Percentiles rank a stretch among this genome's conserved stretches.
phyloP scores from a whole-genome alignment of 441 rosid genomes.

The Adansonia rubrostipa region DNA sequence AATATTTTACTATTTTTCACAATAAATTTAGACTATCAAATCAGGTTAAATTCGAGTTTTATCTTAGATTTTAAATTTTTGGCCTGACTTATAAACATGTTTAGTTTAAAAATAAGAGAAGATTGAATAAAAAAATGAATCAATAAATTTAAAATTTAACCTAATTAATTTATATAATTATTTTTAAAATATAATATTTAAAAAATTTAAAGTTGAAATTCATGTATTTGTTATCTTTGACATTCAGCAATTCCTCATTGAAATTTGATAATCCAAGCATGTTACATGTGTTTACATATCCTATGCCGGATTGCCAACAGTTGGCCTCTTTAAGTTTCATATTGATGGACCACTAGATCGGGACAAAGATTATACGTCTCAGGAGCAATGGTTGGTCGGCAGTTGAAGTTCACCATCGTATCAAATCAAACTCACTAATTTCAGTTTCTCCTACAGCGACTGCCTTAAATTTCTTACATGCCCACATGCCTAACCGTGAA shows the following conservation, averaged over 20 bases:
- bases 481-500: background rate
- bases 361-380: background rate
- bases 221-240: too few relatives aligned
- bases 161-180: too few relatives aligned
- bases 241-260: background rate
- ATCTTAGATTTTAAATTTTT: too few relatives aligned
- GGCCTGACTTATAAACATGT: too few relatives aligned
- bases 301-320: background rate
- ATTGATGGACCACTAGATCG: background rate
- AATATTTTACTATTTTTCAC: too few relatives aligned
- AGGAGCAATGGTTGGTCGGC: background rate
- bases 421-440: background rate
- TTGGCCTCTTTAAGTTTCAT: background rate
- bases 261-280: background rate
- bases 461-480: background rate
- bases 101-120: too few relatives aligned
- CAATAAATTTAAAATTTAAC: background rate
- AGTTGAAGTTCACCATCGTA: too few relatives aligned
- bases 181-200: too few relatives aligned
- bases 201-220: too few relatives aligned
- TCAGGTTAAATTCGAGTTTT: too few relatives aligned
- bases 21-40: too few relatives aligned
- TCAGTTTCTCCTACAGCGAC: background rate
- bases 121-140: too few relatives aligned
- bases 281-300: background rate